Evolutionary conservation across 805 yeast species (phyloP).

Genomic region (Kazachstania bromeliacearum): DNA sequence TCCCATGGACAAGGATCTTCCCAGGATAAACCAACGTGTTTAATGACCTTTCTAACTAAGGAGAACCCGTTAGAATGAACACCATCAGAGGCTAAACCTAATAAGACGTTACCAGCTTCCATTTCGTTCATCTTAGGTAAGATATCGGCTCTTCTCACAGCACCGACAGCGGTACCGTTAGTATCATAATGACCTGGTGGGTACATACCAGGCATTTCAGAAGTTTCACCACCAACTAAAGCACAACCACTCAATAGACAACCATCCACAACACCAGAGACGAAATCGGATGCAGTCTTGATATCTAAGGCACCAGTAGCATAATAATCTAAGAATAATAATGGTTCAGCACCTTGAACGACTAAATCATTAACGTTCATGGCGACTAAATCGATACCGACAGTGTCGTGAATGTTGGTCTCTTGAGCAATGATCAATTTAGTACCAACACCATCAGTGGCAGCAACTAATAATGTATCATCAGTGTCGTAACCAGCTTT

Average conservation of each 20-base stretch:
- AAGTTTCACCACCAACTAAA: constrained; percentile 96
- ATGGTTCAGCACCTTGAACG: constrained; percentile 98
- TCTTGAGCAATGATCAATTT: constrained; percentile 90
- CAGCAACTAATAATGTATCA: constrained; percentile 82
- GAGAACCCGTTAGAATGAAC: constrained; percentile 96
- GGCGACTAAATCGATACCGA: constrained; percentile 96
- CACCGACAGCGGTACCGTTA: constrained; percentile 98
- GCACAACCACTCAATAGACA: constrained; percentile 95
- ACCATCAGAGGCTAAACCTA: constrained; percentile 88
- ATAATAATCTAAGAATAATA: constrained; percentile 89
- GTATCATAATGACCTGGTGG: constrained; percentile 93
- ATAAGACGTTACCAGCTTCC: constrained; percentile 68
- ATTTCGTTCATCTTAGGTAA: constrained; percentile 63
- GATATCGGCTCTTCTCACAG: constrained; percentile 65
- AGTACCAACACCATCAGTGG: constrained; percentile 99
- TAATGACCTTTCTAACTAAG: constrained; percentile 83
- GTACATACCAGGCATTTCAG: constrained; percentile 99
- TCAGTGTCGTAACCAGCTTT: constrained; percentile 74
- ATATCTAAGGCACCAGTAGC: constrained; percentile 91
- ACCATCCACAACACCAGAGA: constrained; percentile 92
- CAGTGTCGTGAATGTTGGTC: constrained; percentile 86
- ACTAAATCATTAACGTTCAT: constrained; percentile 97
- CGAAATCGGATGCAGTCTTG: constrained; percentile 76
- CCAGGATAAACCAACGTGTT: constrained; percentile 62
- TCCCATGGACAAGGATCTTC: constrained; percentile 82